A percentile compares a stretch with the other conserved stretches of the same genome.
Conservation (phyloP, 768 basidiomycete genomes). For the Dendrothele bispora region DNA sequence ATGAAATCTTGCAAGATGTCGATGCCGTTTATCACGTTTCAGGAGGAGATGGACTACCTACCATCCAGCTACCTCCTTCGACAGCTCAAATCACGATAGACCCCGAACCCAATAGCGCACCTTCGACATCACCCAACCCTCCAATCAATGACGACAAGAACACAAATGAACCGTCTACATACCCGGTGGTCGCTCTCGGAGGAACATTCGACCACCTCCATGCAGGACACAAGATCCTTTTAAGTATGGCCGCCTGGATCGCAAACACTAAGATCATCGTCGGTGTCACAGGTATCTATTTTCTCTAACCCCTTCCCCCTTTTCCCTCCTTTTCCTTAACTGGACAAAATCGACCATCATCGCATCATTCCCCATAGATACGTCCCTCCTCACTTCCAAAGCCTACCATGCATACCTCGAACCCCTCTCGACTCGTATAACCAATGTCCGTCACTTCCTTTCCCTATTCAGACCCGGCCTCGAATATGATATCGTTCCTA, state of each 20-base stretch:
- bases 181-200: constrained; percentile 81
- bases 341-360: too few relatives aligned
- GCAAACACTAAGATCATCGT: constrained; percentile 79
- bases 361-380: too few relatives aligned
- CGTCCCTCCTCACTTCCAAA: constrained; percentile 71
- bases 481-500: constrained; percentile 65
- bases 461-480: constrained; percentile 66
- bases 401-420: constrained; percentile 67
- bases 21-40: constrained; percentile 50
- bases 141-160: not conserved
- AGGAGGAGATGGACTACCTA: constrained; percentile 37
- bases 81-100: not conserved
- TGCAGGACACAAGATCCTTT: constrained; percentile 93
- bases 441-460: constrained; percentile 67
- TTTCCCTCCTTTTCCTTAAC: constrained; percentile 6
- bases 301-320: constrained; percentile 11
- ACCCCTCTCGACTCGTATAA: constrained; percentile 53
- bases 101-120: not conserved
- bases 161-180: constrained; percentile 30
- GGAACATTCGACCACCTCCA: constrained; percentile 99
- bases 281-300: constrained; percentile 71
- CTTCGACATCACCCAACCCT: not conserved
- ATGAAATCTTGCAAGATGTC: constrained; percentile 40
- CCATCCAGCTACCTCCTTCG: constrained; percentile 6
- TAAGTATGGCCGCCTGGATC: constrained; percentile 90